Evolutionary conservation across 805 yeast genomes (phyloP).

Genomic region (Gaillardinia entomophila): DNA sequence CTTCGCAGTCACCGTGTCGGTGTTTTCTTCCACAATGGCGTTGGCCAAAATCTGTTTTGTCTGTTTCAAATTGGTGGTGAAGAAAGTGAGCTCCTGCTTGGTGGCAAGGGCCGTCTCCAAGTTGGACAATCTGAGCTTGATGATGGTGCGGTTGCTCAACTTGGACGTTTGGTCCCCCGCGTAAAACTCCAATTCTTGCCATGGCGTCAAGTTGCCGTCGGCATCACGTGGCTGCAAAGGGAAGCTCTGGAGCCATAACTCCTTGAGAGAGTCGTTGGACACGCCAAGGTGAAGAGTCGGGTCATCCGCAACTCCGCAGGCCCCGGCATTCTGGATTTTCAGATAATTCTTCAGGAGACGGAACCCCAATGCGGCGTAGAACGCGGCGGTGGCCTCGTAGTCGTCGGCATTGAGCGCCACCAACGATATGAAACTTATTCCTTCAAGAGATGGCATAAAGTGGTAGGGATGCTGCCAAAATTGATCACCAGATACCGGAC

Average conservation of each 20-base stretch:
- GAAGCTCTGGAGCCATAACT: conserved; percentile 68
- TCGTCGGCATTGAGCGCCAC: conserved; percentile 45
- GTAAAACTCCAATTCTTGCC: conserved; percentile 36
- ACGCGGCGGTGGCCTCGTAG: conserved; percentile 45
- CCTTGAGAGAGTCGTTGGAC: conserved; percentile 60
- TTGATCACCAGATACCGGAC: too few species aligned
- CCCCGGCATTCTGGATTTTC: conserved; percentile 37
- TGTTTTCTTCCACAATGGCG: conserved; percentile 1
- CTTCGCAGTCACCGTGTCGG: conserved; percentile 3
- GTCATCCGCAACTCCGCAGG: conserved; percentile 14
- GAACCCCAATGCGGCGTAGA: conserved; percentile 60
- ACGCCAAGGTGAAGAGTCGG: conserved; percentile 43
- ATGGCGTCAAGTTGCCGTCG: conserved; percentile 30
- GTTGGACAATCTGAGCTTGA: conserved; percentile 30
- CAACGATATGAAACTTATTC: conserved; percentile 55
- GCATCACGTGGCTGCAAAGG: conserved; percentile 40
- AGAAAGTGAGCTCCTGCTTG: conserved; percentile 21
- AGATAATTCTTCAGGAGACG: conserved; percentile 53
- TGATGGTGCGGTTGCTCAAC: conserved; percentile 21
- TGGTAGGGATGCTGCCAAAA: too few species aligned
- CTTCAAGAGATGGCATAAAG: conserved; percentile 6
- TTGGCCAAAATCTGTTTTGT: conserved; percentile 13
- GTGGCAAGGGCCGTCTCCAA: conserved; percentile 4
- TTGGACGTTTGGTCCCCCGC: conserved; percentile 29
- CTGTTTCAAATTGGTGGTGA: conserved; percentile 21